A percentile compares a stretch with the other conserved stretches of the same genome.
phyloP scores from a whole-genome alignment of 352 stramenopile species.

The Lagenidium giganteum region DNA sequence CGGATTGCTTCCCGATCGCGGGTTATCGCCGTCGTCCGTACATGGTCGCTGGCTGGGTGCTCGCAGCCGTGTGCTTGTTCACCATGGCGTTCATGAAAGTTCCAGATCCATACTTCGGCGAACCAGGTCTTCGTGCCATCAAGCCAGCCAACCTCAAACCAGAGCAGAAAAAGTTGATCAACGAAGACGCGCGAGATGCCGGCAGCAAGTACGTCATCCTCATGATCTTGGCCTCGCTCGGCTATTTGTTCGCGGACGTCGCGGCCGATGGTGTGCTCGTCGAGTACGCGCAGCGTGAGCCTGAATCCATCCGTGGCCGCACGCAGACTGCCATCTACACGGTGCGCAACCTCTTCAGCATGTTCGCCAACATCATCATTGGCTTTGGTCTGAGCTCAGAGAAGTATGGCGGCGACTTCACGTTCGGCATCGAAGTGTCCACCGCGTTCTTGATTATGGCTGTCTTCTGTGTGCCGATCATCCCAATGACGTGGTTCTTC shows the following conservation, averaged over 20 bases:
- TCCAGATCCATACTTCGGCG: constrained; percentile 16
- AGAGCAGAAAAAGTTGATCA: too few relatives aligned
- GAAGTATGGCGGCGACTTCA: constrained; percentile 22
- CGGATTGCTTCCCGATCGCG: constrained; percentile 28
- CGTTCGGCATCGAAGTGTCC: constrained; percentile 14
- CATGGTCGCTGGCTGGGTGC: constrained; percentile 29
- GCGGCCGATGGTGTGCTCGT: constrained; percentile 21
- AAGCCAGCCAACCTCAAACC: background rate
- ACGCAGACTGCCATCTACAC: constrained; percentile 18
- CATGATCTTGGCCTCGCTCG: constrained; percentile 10
- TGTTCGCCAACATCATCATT: background rate
- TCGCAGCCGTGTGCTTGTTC: constrained; percentile 13
- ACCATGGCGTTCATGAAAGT: constrained; percentile 24
- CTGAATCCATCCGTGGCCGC: constrained; percentile 10
- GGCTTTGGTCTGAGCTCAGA: constrained; percentile 6
- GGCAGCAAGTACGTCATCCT: constrained; percentile 8
- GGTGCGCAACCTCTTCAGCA: constrained; percentile 6
- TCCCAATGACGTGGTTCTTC: constrained; percentile 27
- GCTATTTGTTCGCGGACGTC: constrained; percentile 20
- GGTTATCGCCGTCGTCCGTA: constrained; percentile 32
- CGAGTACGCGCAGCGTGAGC: constrained; percentile 16
- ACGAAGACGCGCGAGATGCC: constrained; percentile 20
- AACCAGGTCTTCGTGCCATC: constrained; percentile 5
- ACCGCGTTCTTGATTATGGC: constrained; percentile 15
- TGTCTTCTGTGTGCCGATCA: constrained; percentile 18